A percentile compares a stretch with the other conserved stretches of the same genome.
Evolutionary conservation across 768 basidiomycete species (phyloP).

Genomic region (Sarcomyxa edulis): DNA sequence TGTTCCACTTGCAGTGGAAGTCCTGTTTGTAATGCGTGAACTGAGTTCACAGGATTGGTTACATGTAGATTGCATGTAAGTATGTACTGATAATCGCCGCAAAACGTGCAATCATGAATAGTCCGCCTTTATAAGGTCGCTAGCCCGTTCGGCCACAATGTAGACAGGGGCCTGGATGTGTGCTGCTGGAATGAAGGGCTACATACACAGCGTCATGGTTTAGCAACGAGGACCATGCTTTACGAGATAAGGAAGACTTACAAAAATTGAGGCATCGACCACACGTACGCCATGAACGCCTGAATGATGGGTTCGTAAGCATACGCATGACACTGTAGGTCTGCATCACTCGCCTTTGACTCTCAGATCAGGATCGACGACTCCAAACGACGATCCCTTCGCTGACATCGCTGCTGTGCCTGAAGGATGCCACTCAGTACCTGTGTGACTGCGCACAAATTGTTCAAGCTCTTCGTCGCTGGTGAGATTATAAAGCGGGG

Average conservation of each 20-base stretch:
- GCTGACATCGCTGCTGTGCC: constrained; percentile 29
- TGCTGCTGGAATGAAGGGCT: constrained; percentile 19
- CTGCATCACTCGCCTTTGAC: constrained; percentile 34
- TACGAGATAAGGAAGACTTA: constrained; percentile 10
- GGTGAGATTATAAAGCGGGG: constrained; percentile 13
- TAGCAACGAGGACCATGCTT: background rate
- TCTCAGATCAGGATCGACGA: constrained; percentile 29
- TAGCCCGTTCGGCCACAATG: constrained; percentile 23
- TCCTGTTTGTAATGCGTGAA: too few relatives aligned
- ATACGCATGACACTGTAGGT: too few relatives aligned
- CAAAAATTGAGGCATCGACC: constrained; percentile 27
- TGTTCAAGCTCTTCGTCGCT: constrained; percentile 21
- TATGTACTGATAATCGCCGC: too few relatives aligned
- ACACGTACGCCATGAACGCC: constrained; percentile 21
- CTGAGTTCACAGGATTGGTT: too few relatives aligned
- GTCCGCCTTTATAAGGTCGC: constrained; percentile 21
- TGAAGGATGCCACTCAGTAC: constrained; percentile 24
- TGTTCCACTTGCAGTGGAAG: too few relatives aligned
- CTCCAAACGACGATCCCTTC: constrained; percentile 20
- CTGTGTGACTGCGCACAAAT: constrained; percentile 14
- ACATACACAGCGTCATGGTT: background rate
- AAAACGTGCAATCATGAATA: too few relatives aligned
- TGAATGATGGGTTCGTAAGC: too few relatives aligned
- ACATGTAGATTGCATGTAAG: too few relatives aligned
- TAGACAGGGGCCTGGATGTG: constrained; percentile 24